A percentile compares a stretch with the other conserved stretches of the same genome.
phyloP scores from a whole-genome alignment of 768 basidiomycete species.

The Mycena olivaceomarginata region DNA sequence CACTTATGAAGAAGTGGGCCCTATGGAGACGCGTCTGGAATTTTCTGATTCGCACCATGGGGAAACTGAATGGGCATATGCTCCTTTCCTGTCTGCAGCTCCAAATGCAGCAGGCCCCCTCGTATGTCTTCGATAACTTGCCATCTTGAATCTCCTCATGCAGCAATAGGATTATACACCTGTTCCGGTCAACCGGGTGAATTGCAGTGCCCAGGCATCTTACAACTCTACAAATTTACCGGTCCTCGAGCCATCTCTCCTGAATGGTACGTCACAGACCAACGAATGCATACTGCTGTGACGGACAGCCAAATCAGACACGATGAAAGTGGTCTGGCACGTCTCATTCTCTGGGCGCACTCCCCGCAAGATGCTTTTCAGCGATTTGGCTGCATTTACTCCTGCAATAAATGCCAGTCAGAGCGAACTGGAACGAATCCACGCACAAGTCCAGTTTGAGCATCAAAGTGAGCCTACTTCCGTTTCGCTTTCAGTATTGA shows the following conservation, averaged over 20 bases:
- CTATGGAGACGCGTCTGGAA: too few species aligned
- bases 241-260: conserved; percentile 31
- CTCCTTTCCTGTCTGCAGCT: conserved; percentile 31
- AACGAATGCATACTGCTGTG: conserved; percentile 27
- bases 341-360: conserved; percentile 33
- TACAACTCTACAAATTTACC: conserved; percentile 29
- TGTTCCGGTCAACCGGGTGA: conserved; percentile 31
- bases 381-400: conserved; percentile 33
- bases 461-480: conserved; percentile 28
- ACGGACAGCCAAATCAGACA: conserved; percentile 31
- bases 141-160: conserved; percentile 23
- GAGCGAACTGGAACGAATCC: conserved; percentile 25
- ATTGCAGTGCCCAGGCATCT: conserved; percentile 29
- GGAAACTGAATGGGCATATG: conserved; percentile 20
- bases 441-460: conserved; percentile 30
- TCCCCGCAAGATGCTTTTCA: conserved; percentile 32
- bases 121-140: conserved; percentile 26
- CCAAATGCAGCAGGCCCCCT: conserved; percentile 28
- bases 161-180: conserved; percentile 26
- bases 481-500: conserved; percentile 29
- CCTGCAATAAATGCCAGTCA: conserved; percentile 29
- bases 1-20: too few species aligned
- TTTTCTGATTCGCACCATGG: too few species aligned
- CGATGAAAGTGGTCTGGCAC: conserved; percentile 31
- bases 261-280: conserved; percentile 27